phyloP scores from a whole-genome alignment of 345 rosid species.

The Xanthoceras sorbifolium region DNA sequence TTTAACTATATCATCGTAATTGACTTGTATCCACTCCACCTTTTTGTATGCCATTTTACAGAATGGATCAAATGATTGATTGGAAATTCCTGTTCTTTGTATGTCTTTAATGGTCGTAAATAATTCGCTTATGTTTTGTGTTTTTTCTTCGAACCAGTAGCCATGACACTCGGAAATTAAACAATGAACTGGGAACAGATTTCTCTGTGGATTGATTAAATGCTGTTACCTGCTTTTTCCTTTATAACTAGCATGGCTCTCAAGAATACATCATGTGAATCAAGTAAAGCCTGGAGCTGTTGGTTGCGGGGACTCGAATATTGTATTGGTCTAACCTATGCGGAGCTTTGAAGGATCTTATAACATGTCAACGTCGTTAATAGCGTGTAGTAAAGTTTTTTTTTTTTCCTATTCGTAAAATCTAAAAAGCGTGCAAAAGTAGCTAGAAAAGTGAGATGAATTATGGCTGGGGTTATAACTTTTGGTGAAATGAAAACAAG shows the following conservation, averaged over 20 bases:
- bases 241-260: not conserved
- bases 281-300: no score
- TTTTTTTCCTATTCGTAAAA: no score
- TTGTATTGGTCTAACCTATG: not conserved
- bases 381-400: no score
- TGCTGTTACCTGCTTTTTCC: not conserved
- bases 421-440: not conserved
- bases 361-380: not conserved
- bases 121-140: not conserved
- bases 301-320: not conserved
- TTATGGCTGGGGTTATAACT: not conserved
- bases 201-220: not conserved
- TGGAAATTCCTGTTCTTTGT: not conserved
- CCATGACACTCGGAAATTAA: not conserved
- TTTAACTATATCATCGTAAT: slow-evolving; percentile 9
- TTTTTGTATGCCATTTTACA: not conserved
- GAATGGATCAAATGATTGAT: slow-evolving; percentile 4
- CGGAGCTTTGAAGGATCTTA: not conserved
- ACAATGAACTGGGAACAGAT: not conserved
- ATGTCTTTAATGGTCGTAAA: not conserved
- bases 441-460: not conserved
- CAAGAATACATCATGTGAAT: no score
- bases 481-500: not conserved
- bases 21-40: not conserved
- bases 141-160: not conserved